Base-by-base conservation (phyloP, 441 rosid species). In the California macrophylla region DNA sequence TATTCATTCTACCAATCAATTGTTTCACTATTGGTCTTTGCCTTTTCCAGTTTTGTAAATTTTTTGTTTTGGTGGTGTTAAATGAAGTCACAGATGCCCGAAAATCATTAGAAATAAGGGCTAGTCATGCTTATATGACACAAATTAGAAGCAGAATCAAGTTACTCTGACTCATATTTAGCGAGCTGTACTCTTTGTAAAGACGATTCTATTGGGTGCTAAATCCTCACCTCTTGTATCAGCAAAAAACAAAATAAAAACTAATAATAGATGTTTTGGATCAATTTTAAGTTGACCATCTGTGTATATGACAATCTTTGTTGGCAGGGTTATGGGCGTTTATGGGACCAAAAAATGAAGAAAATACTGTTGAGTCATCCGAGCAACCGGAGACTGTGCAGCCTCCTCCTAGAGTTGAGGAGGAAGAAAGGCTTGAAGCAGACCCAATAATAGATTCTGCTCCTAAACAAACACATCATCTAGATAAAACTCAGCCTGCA, bases 201-300 rank as follows among this genome's bases (percentile, higher is more conserved):
- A 52, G 60, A 52, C 3, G 21, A 12, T 18, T 52, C 60, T 10
- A 6, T 52, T 52, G 20, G 54, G n/a, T n/a, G n/a, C n/a, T n/a
- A n/a, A n/a, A 61, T 61, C 34, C 21, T 26, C 20, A 9, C 15
- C 5, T 28, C 28, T 61, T 26, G 20, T 26, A 61, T 4, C 34
- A 26, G 9, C 64, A 25, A 61, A 61, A 26, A 15, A 12, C 12
- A 12, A 60, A 25, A 60, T 60, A 60, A 10, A 58, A 61, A 26
- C 18, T 28, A 26, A 61, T 61, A 29, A 13, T 61, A 26, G 32
- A 26, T 26, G 18, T 25, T 61, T 16, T 18, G 26, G 69, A 66
- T 74, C 79, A 81, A 86, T 85, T 79, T 84, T 91, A n/a, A 91
- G 88, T 74, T 72, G 84, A 78, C 89, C 94, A 97, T 65, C 85